A percentile compares a stretch with the other conserved stretches of the same genome.
Conservation (phyloP, 495 filamentous ascomycete genomes). For the Neurospora terricola region DNA sequence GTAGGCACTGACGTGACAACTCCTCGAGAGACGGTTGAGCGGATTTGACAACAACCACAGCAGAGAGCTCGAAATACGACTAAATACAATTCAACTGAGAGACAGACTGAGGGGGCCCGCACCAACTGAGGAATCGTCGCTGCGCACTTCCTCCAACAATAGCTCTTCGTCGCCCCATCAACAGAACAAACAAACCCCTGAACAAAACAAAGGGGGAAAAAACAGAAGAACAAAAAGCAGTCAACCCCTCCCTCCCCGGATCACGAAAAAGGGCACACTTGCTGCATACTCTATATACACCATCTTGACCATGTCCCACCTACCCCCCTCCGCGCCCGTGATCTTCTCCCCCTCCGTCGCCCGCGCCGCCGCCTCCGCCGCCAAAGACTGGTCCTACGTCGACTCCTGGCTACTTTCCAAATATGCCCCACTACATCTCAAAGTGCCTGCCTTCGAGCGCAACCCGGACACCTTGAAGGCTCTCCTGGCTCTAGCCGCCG, state of each 20-base stretch:
- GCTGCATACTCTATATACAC: neutral
- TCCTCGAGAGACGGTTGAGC: neutral
- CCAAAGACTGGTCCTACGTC: constrained; percentile 82
- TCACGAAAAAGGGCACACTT: neutral
- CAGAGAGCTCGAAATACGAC: neutral
- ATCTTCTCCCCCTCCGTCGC: constrained; percentile 67
- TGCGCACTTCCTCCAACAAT: neutral
- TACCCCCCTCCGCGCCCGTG: constrained; percentile 37
- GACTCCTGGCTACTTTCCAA: constrained; percentile 69
- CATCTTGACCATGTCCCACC: constrained; percentile 35
- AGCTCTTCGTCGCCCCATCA: neutral
- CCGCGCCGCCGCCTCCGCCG: constrained; percentile 49
- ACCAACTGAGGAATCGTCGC: neutral
- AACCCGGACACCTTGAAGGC: constrained; percentile 74
- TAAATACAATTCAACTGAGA: neutral
- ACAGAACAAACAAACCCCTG: neutral
- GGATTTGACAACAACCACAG: neutral
- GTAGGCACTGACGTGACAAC: neutral
- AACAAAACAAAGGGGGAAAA: neutral
- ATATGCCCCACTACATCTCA: constrained; percentile 31
- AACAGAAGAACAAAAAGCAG: neutral
- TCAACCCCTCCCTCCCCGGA: neutral
- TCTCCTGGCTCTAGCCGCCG: constrained; percentile 61
- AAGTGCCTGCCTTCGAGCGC: constrained; percentile 59
- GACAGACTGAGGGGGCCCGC: neutral